Base-by-base conservation (phyloP, 2,329 filamentous ascomycete species). In the Thermothelomyces thermophilus region DNA sequence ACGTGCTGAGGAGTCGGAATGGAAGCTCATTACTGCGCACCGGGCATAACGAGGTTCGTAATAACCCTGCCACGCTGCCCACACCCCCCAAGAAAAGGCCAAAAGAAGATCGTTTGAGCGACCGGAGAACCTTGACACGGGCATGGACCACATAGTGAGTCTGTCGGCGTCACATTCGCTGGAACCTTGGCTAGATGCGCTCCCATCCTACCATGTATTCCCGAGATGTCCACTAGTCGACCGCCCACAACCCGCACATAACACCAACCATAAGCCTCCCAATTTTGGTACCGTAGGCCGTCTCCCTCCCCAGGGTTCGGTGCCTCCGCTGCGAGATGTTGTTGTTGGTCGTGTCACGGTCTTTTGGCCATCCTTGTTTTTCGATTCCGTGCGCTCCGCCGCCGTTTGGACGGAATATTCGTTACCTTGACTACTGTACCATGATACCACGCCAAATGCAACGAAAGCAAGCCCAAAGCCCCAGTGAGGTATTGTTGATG, bases 391-490 rank as follows among this genome's bases (percentile, higher is more conserved):
- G 66, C 64, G 68, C 66, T 66, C 65, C 59, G 56, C 56, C 58
- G 49, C 60, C 56, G 50, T 30, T 50, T 35, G 52, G 56, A 63
- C 61, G 57, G 57, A 62, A 56, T 56, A 59, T 58, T 62, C 62
- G 61, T 63, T 61, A 59, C 60, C 60, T 60, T 62, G 59, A 67
- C 68, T 67, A 64, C 65, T 69, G 59, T 70, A 62, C 62, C 63
- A 63, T 63, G 57, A 61, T 63, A 66, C 68, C 68, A 67, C 68
- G 67, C 68, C 69, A 66, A 71, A 71, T 71, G 69, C 68, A 72
- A 71, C 69, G 67, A 69, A 72, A 69, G 66, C 68, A 70, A 69
- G 68, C 68, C 69, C 70, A 66, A 68, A 69, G 66, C 67, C 69
- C 69, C 64, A 65, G 63, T 65, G 64, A 70, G 69, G 67, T 70